Evolutionary conservation across 306 rosid species (phyloP).

Genomic region (Spatholobus suberectus): DNA sequence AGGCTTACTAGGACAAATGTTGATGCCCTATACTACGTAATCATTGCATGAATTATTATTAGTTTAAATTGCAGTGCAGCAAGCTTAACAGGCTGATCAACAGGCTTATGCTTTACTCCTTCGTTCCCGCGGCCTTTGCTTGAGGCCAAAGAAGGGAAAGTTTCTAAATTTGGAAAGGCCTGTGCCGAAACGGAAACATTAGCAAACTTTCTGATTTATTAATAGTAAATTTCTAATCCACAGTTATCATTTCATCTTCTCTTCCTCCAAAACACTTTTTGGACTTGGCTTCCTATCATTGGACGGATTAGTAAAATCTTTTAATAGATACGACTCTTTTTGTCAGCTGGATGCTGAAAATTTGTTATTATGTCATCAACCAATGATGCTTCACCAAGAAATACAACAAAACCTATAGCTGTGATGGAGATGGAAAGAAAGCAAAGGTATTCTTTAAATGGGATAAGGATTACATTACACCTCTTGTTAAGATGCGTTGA

Average conservation of each 20-base stretch:
- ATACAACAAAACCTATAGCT: no score
- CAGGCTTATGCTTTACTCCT: conserved; percentile 43
- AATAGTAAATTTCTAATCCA: conserved; percentile 11
- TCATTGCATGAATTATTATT: conserved; percentile 39
- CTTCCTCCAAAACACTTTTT: conserved; percentile 29
- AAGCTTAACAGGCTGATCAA: conserved; percentile 1
- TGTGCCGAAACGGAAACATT: neutral
- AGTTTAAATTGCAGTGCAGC: neutral
- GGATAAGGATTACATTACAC: neutral
- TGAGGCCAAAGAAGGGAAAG: conserved; percentile 32
- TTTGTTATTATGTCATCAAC: conserved; percentile 32
- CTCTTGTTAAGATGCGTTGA: no score
- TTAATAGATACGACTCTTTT: conserved; percentile 37
- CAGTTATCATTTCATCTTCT: conserved; percentile 43
- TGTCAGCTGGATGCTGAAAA: conserved; percentile 55
- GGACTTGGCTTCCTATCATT: conserved; percentile 51
- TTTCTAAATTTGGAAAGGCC: conserved; percentile 28
- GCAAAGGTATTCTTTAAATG: neutral
- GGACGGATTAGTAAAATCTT: conserved; percentile 38
- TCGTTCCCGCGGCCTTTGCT: conserved; percentile 33
- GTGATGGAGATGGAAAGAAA: conserved; percentile 1
- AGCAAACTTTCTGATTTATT: neutral
- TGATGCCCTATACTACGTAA: neutral
- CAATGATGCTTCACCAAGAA: conserved; percentile 7
- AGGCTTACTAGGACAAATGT: neutral